Conservation (phyloP, 805 yeast species). For the Ogataea nonfermentans region DNA sequence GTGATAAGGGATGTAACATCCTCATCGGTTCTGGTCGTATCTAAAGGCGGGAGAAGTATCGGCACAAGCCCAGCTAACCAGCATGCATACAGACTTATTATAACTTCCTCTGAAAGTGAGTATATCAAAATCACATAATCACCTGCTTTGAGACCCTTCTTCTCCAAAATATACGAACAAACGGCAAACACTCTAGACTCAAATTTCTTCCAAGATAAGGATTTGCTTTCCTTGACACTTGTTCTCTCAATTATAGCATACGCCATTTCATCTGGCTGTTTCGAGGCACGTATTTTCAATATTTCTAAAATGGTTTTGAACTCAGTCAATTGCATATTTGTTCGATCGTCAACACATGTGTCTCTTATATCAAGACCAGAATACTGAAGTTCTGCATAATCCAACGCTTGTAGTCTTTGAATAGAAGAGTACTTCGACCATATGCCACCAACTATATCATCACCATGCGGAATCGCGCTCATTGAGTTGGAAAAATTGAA, state of each 20-base stretch:
- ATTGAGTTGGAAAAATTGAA: constrained; percentile 67
- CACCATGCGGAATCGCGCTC: constrained; percentile 67
- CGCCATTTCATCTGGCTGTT: constrained; percentile 79
- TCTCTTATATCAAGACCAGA: constrained; percentile 81
- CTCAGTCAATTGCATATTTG: constrained; percentile 69
- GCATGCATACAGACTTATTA: constrained; percentile 83
- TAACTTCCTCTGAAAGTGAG: constrained; percentile 82
- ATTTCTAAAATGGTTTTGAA: constrained; percentile 71
- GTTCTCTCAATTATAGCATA: constrained; percentile 45
- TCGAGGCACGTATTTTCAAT: constrained; percentile 71
- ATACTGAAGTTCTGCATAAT: constrained; percentile 67
- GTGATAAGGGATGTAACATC: constrained; percentile 67
- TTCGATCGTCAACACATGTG: constrained; percentile 72
- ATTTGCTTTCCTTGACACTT: constrained; percentile 47
- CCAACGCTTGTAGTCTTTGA: constrained; percentile 58
- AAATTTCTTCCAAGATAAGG: constrained; percentile 76
- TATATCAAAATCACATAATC: constrained; percentile 78
- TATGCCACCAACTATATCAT: constrained; percentile 74
- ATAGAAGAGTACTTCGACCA: constrained; percentile 78
- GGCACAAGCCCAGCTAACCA: constrained; percentile 76
- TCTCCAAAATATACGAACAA: constrained; percentile 65
- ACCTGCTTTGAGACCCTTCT: constrained; percentile 62
- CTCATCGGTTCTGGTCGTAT: constrained; percentile 55
- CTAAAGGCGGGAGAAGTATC: constrained; percentile 72
- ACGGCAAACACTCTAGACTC: constrained; percentile 76